Evolutionary conservation across 176 grass and related monocot species (phyloP), one percentile per base, ranked within the genome.

Genomic region (Alopecurus myosuroides): DNA sequence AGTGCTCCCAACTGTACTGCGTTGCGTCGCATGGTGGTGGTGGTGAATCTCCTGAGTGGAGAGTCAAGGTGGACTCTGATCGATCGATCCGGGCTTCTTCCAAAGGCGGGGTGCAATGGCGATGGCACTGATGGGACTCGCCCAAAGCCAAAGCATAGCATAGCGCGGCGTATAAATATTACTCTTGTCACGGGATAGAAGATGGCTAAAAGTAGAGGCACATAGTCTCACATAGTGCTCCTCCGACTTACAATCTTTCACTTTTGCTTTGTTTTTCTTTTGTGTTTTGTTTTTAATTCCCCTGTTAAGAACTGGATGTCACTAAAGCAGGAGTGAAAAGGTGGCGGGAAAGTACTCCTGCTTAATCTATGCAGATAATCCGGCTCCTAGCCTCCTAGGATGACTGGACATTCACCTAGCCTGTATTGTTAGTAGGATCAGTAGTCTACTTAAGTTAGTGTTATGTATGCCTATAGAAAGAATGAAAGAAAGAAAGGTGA

Each of bases 11-110:
- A 74, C 42, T 48, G 42, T 48, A 29, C 30, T 67, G 36, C 55
- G 18, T 11, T 2, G 48, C 58, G 4, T 33, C 40, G n/a, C 13
- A 28, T 28, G 39, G 69, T 72, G 70, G 17, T 63, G 73, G 84
- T 51, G 84, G 80, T 87, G 81, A 91, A 87, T 91, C 89, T 91
- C 60, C 85, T 51, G 80, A 90, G 89, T 90, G 89, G 89, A 40
- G 67, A 80, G 68, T 84, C 81, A 87, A 84, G 76, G 60, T 87
- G 85, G 76, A 69, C 76, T 66, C n/a, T 77, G 70, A 63, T n/a
- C n/a, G n/a, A n/a, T n/a, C n/a, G n/a, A n/a, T 45, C 39, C 1
- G 78, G 51, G 29, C 85, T 76, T 84, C 81, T 79, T 76, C 53
- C 29, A 39, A 82, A 76, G 75, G 6, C 44, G 45, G 46, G 23